A percentile compares a stretch with the other conserved stretches of the same genome.
phyloP scores from a whole-genome alignment of 345 rosid species.

The Eucalyptus marginata region DNA sequence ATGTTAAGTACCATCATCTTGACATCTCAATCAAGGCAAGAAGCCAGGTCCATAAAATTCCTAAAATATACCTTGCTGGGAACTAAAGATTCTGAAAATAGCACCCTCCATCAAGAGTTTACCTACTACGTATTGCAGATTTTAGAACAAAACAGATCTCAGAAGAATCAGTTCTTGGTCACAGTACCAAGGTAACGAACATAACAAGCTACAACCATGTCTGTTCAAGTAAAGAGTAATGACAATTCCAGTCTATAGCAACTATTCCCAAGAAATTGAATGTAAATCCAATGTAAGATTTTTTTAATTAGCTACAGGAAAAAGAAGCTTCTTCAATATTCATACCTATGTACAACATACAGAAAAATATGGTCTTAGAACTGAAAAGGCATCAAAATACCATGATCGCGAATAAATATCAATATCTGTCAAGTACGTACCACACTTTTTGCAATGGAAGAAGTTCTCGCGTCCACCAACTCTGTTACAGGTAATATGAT shows the following conservation, averaged over 20 bases:
- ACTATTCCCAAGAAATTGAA: not conserved
- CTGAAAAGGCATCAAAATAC: not conserved
- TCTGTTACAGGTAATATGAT: constrained; percentile 18
- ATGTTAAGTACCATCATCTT: not conserved
- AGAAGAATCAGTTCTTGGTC: not conserved
- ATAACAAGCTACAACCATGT: not conserved
- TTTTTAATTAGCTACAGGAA: not conserved
- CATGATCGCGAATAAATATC: not conserved
- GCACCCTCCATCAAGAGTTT: not conserved
- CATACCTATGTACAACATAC: not conserved
- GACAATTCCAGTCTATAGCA: not conserved
- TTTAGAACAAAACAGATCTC: not conserved
- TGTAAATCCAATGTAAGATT: not conserved
- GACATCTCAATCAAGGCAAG: not conserved
- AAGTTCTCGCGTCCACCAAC: constrained; percentile 80
- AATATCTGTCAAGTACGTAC: constrained; percentile 22
- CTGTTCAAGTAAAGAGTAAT: not conserved
- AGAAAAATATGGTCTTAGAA: not conserved
- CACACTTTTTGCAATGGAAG: constrained; percentile 91
- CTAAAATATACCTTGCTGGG: not conserved
- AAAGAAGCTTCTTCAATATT: not conserved
- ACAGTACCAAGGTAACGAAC: not conserved
- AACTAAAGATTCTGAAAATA: not conserved
- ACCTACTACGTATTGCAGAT: not conserved
- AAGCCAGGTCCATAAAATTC: not conserved